Evolutionary conservation across 2,329 filamentous ascomycete species (phyloP).

Genomic region (Nothopassalora personata): DNA sequence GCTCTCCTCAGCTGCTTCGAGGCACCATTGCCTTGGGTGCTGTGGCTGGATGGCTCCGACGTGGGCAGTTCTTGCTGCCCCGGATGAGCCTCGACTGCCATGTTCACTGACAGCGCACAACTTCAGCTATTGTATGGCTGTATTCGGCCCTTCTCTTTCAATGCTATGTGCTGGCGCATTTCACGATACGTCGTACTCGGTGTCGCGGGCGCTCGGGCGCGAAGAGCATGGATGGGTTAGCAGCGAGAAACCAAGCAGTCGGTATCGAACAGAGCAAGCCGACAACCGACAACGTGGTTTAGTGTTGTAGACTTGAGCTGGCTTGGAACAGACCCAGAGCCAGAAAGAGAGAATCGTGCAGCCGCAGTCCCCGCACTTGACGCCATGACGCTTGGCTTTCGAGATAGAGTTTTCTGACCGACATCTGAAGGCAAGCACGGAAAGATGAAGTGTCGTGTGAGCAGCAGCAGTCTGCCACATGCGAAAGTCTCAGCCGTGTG

Average conservation of each 20-base stretch:
- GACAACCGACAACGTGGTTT: not conserved
- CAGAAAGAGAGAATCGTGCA: not conserved
- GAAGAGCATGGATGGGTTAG: not conserved
- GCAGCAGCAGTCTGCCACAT: not conserved
- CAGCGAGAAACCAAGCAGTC: not conserved
- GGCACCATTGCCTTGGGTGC: constrained; percentile 7
- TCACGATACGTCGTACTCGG: not conserved
- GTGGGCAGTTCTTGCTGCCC: constrained; percentile 6
- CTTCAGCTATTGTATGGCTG: constrained; percentile 8
- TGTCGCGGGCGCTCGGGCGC: not conserved
- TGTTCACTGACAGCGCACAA: constrained; percentile 10
- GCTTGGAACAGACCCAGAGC: not conserved
- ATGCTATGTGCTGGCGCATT: not conserved
- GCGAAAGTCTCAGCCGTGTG: not conserved
- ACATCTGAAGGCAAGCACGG: not conserved
- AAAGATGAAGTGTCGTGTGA: not conserved
- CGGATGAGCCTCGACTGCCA: constrained; percentile 18
- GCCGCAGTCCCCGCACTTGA: not conserved
- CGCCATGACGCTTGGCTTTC: not conserved
- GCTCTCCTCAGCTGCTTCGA: constrained; percentile 29
- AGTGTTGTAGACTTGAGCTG: not conserved
- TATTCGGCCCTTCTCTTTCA: constrained; percentile 14
- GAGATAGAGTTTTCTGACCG: not conserved
- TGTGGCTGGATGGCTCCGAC: constrained; percentile 4
- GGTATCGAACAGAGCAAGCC: not conserved